A percentile compares a stretch with the other conserved stretches of the same genome.
These are phyloP conservation scores for Verticillium albo-atrum DNA, from an alignment of 2,329 filamentous ascomycete genomes.

Conservation along the genomic window DNA sequence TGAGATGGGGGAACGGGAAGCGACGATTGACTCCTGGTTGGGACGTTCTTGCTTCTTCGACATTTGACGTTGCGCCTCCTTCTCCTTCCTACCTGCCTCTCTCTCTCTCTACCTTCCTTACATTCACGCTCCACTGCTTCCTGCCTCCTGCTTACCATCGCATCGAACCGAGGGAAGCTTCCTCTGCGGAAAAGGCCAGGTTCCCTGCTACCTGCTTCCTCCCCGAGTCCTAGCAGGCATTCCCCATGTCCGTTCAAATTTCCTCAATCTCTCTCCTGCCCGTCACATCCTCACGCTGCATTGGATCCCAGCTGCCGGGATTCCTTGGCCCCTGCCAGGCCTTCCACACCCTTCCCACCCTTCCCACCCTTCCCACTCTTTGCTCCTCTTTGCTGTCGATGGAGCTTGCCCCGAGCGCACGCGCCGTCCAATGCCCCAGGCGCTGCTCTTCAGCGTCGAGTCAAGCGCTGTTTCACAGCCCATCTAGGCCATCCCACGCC, in stretches of 20 bases:
- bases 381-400: background rate
- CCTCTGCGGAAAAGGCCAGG: background rate
- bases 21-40: background rate
- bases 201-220: background rate
- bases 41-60: background rate
- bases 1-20: background rate
- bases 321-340: background rate
- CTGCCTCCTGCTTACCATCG: background rate
- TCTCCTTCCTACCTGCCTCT: background rate
- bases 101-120: background rate
- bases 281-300: slow-evolving; percentile 10
- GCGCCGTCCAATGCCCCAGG: background rate
- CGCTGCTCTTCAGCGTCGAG: background rate
- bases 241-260: slow-evolving; percentile 6
- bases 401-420: background rate
- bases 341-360: background rate
- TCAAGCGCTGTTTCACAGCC: background rate
- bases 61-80: no score
- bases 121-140: background rate
- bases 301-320: background rate
- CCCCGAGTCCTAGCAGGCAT: slow-evolving; percentile 5
- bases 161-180: background rate
- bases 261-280: slow-evolving; percentile 3
- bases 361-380: no score
- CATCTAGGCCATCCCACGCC: background rate